Base-by-base conservation (phyloP, 306 rosid species). In the Hippophae tibetana region DNA sequence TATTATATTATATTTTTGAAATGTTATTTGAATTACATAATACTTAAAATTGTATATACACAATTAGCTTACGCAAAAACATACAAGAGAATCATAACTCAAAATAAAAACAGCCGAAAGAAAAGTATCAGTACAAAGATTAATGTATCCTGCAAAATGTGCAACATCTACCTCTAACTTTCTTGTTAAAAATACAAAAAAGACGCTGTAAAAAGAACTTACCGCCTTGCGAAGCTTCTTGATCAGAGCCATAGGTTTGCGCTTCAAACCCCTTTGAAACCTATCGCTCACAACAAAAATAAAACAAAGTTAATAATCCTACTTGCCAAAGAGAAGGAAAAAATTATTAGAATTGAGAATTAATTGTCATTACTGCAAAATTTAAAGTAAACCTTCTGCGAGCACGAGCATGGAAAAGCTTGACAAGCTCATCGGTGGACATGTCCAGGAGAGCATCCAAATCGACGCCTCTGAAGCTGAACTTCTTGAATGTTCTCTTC, bases 151-250 rank as follows among this genome's bases (percentile, higher is more conserved):
- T 1, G 57, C 25, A 7, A 31, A 63, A 23, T 18, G 10, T 31
- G 38, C 5, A 31, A 31, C 5, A 31, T 31, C 38, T 31, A 31
- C 3, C 38, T 31, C 38, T 31, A 4, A 31, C 5, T 31, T 31
- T 31, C 38, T 31, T 31, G 38, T 31, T 2, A 31, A 31, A n/a
- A 49, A 2, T 11, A 6, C 0, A 13, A 44, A 13, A 44, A 14
- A 8, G 5, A 43, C 38, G 41, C 13, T 10, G 23, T 1, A 10
- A 14, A 43, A 8, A 51, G 47, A 6, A 52, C 12, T 54, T 66
- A 88, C 96, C 76, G 97, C 97, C 65, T 86, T 90, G 67, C 97
- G 95, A 5, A 90, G 97, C 81, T 90, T 90, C 89, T 90, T 90
- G 56, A 90, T 86, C 58, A 90, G 48, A 23, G 97, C 97, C 97